Evolutionary conservation across 2,329 filamentous ascomycete species (phyloP), one percentile per base, ranked within the genome.

Genomic region (Fusarium sterilihyphosum): DNA sequence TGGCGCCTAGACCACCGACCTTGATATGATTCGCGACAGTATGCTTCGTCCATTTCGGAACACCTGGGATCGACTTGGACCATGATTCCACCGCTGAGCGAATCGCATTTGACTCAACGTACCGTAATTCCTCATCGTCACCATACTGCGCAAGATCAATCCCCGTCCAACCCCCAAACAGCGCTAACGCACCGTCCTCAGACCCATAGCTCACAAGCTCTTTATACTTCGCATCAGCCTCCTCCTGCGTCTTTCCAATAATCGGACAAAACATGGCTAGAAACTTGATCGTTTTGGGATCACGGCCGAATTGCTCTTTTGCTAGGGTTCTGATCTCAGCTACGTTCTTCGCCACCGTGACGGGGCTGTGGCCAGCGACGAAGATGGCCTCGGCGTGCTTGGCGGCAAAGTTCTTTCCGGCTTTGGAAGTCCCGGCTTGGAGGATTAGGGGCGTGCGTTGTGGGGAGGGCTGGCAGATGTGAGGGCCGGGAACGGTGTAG

Each of bases 131-230:
- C 78, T 93, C 86, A 18, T 92, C 90, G 56, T 93, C 91, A 0
- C 84, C 88, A 75, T 92, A 93, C 64, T 88, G 84, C 40, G 86
- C 83, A 13, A 88, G 75, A 65, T 88, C 85, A 31, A 88, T 87
- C 1, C 87, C 92, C 0, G 92, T 94, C 92, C 92, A 94, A 1
- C 92, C 92, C 26, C 92, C 92, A 77, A 94, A 94, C 20, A 94
- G 81, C 4, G 92, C 90, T 60, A 94, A 79, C 0, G 92, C 92
- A 5, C 93, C 92, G 72, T 88, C 92, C 33, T 82, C 81, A 11
- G 85, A 87, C 0, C 90, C 92, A 77, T 93, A 89, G 63, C 87
- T 85, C 13, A 88, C 84, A 71, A 90, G 90, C 10, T 93, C 89
- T 1, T 85, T 82, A 57, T 91, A 89, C 81, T 93, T 94, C 12